Evolutionary conservation across 73 alveolate genomes (phyloP), one percentile per base, ranked within the genome.

Genomic region (Paramecium biaurelia): DNA sequence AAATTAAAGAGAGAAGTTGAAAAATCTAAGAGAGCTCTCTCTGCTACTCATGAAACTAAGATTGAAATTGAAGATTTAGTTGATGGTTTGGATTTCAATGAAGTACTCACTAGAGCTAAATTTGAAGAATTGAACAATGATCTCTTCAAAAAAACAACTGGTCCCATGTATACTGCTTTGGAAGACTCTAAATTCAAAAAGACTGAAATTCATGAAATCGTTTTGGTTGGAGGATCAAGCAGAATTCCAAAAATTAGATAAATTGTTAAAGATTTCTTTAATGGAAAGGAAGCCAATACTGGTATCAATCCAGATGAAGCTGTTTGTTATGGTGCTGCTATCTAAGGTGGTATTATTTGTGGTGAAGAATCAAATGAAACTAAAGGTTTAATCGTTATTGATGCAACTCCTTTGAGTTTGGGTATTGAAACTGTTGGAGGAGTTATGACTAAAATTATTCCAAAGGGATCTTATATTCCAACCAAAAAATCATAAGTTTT

Each of bases 371-470:
- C 97, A 53, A 98, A 97, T 45, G 98, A 95, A 89, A 96, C 98
- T 57, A 92, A 97, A 92, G 99, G 95, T 45, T 90, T 98, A 34
- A 94, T 98, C 32, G 87, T 98, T 53, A 95, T 98, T 92, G 99
- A 98, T 86, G 99, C 96, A 24, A 95, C 99, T 14, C 99, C 99
- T 21, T 96, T 98, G 76, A 96, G 99, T 42, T 82, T 98, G 85
- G 99, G 99, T 76, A 98, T 98, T 89, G 99, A 98, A 96, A 98
- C 99, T 53, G 99, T 98, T 85, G 99, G 99, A 26, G 99, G 99
- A 59, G 99, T 98, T 76, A 98, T 98, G 99, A 98, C 99, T 92
- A 95, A 93, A 95, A 94, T 98, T 86, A 98, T 98, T 92, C 98
- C 98, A 20, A 96, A 99, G 92, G 99, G 99, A 89, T 98, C 99